These are phyloP conservation scores for Termitomyces sp. DNA, from an alignment of 768 basidiomycete species.

Conservation along the genomic window DNA sequence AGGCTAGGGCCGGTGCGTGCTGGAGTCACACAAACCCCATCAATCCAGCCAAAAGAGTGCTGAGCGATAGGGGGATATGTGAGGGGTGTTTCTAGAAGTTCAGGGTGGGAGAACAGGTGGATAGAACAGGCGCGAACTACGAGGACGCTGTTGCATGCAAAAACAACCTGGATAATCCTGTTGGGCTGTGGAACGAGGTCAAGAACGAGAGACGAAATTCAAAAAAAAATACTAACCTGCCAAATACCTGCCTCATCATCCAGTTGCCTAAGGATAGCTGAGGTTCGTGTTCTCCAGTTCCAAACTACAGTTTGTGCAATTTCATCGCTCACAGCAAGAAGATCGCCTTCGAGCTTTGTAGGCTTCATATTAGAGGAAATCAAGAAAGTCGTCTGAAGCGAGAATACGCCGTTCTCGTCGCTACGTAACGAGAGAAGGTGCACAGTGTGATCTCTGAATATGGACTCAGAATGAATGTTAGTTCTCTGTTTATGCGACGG, in stretches of 20 bases:
- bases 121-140: conserved; percentile 57
- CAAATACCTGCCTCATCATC: conserved; percentile 20
- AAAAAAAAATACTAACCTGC: conserved; percentile 22
- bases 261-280: conserved; percentile 39
- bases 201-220: not conserved
- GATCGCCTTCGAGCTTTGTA: conserved; percentile 41
- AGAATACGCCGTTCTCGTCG: conserved; percentile 8
- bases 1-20: conserved; percentile 17
- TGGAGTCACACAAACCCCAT: conserved; percentile 42
- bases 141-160: conserved; percentile 40
- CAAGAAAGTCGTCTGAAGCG: conserved; percentile 25
- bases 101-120: conserved; percentile 47
- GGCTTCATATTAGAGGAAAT: conserved; percentile 40
- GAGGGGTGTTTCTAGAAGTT: conserved; percentile 19
- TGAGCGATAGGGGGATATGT: conserved; percentile 31
- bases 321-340: conserved; percentile 52
- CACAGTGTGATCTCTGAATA: conserved; percentile 24
- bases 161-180: conserved; percentile 46
- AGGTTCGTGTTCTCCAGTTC: conserved; percentile 46
- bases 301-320: conserved; percentile 42
- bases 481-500: conserved; percentile 17
- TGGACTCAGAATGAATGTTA: conserved; percentile 12
- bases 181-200: conserved; percentile 30
- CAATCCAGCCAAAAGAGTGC: conserved; percentile 66
- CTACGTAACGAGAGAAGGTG: conserved; percentile 24